Conservation (phyloP, 2,329 filamentous ascomycete species). For the Cytospora piceicola region DNA sequence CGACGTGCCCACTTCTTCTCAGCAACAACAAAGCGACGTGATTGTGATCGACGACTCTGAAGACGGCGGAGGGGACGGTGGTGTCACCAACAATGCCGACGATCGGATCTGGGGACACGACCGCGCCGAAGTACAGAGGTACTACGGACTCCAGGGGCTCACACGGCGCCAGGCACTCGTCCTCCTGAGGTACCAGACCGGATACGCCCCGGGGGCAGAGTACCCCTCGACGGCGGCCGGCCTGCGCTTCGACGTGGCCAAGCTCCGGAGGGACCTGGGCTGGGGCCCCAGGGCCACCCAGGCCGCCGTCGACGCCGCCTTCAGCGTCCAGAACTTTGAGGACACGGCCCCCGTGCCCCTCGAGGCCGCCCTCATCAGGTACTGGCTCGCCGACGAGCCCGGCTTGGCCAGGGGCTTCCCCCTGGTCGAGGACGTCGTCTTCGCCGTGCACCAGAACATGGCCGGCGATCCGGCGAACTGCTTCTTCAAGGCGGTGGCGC, state of each 20-base stretch:
- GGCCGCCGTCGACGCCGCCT: conserved; percentile 4
- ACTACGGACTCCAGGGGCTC: conserved; percentile 14
- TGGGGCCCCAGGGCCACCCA: neutral
- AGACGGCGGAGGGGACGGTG: neutral
- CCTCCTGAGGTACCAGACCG: conserved; percentile 14
- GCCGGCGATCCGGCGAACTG: conserved; percentile 35
- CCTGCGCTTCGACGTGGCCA: conserved; percentile 28
- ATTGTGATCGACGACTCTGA: neutral
- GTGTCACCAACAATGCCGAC: neutral
- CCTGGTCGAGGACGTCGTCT: conserved; percentile 40
- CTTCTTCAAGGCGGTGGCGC: conserved; percentile 41
- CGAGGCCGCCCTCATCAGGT: conserved; percentile 24
- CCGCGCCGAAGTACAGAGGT: neutral
- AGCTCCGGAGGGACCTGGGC: conserved; percentile 20
- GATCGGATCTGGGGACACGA: neutral
- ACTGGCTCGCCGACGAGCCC: neutral
- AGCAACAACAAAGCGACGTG: neutral
- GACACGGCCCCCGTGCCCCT: neutral
- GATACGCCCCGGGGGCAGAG: neutral
- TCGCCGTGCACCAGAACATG: conserved; percentile 36
- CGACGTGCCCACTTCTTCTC: no score
- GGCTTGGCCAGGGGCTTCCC: conserved; percentile 37
- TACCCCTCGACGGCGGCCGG: conserved; percentile 16
- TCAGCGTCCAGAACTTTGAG: conserved; percentile 12
- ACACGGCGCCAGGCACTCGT: no score